Base-by-base conservation (phyloP, 768 basidiomycete species). In the Cystofilobasidium capitatum region DNA sequence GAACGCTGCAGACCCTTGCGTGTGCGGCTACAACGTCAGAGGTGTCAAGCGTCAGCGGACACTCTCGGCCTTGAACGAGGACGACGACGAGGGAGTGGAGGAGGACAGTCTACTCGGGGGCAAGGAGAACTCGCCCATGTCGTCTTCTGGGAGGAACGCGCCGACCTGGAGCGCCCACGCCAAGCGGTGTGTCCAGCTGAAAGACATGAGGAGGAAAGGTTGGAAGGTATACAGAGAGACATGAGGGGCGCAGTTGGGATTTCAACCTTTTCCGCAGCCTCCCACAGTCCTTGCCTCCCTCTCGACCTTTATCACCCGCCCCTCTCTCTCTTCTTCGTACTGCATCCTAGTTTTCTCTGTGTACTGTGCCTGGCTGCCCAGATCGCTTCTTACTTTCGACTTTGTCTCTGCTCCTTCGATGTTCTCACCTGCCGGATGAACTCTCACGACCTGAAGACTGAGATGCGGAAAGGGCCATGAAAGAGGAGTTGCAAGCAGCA, bases 401-500 rank as follows among this genome's bases (percentile, higher is more conserved):
- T n/a, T n/a, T n/a, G n/a, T n/a, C n/a, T n/a, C n/a, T n/a, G n/a
- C n/a, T n/a, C n/a, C n/a, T n/a, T n/a, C n/a, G n/a, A n/a, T n/a
- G n/a, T n/a, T n/a, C n/a, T n/a, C n/a, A n/a, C n/a, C n/a, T n/a
- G n/a, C n/a, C n/a, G n/a, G n/a, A n/a, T n/a, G n/a, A n/a, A n/a
- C n/a, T n/a, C n/a, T n/a, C n/a, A 42, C 40, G 40, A 20, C 40
- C 10, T 10, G 40, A 42, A 20, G 10, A 42, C 40, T 42, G 40
- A 22, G 33, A 8, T 22, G 29, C 1, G 47, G 26, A 37, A 51
- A 26, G 42, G 60, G 60, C 36, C 47, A 64, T 49, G 57, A 29
- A 20, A 35, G 62, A 49, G 26, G 26, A 37, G 29, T 49, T 55
- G 45, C 49, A 62, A 54, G 60, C 51, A 35, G 39, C 42, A 26